Percentiles rank a stretch among this genome's conserved stretches.
phyloP scores from a whole-genome alignment of 345 rosid species.

The Linum tenue region DNA sequence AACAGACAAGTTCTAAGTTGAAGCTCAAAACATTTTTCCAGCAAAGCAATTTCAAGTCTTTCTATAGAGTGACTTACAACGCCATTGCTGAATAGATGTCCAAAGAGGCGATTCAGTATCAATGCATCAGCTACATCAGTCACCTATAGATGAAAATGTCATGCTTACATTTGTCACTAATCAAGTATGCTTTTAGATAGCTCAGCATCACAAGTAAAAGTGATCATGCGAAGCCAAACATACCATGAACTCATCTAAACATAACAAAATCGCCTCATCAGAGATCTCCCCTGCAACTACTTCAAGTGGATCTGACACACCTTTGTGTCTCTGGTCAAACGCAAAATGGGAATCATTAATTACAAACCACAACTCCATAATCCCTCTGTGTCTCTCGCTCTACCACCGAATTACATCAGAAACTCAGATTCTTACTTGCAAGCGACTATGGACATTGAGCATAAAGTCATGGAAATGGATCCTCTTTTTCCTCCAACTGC shows the following conservation, averaged over 20 bases:
- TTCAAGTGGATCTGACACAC: conserved; percentile 95
- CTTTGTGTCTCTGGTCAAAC: conserved; percentile 73
- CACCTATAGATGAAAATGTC: conserved; percentile 42
- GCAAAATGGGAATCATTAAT: neutral
- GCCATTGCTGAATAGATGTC: conserved; percentile 79
- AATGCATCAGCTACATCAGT: conserved; percentile 98
- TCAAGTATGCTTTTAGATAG: no score
- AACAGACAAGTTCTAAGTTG: conserved; percentile 15
- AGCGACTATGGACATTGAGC: conserved; percentile 85
- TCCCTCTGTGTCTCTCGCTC: no score
- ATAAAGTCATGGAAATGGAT: conserved; percentile 98
- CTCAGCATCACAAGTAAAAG: neutral
- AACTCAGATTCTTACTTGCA: conserved; percentile 53
- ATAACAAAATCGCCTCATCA: conserved; percentile 77
- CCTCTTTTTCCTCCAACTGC: conserved; percentile 88
- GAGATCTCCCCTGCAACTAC: conserved; percentile 93
- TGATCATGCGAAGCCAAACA: neutral
- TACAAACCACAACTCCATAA: no score
- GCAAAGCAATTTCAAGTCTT: neutral
- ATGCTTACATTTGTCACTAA: neutral
- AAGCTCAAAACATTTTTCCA: neutral
- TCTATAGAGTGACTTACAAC: conserved; percentile 39
- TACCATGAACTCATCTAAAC: conserved; percentile 98
- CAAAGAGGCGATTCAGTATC: conserved; percentile 75
- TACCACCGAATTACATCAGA: neutral